Evolutionary conservation across 225 moss, liverwort and hornwort genomes (phyloP), one percentile per base, ranked within the genome.

Genomic region (Sphagnum contortum): DNA sequence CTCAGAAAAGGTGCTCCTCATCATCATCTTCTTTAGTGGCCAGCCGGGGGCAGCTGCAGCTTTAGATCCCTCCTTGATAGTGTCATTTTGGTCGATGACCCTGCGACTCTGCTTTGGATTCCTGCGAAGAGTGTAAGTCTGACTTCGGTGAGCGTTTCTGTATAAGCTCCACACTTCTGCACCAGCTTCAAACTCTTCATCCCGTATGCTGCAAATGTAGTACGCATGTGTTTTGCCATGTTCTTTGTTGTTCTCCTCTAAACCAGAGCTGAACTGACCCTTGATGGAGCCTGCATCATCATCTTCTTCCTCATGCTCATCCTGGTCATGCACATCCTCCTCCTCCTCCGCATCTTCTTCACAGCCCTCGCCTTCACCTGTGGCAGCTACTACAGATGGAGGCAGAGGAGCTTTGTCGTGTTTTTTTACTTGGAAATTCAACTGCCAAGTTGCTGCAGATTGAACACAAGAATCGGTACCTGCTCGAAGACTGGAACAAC

Each of bases 81-180:
- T 76, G 73, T 81, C 91, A 67, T 98, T 93, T 82, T 91, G 93
- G 82, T 98, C 98, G 49, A 93, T 91, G 65, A 98, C 87, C 69
- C 89, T 87, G 67, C 91, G 77, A 79, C 91, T 93, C 46, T 91
- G 83, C 77, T 93, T 98, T 2, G 98, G 98, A 73, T 93, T 93
- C 3, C 86, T 78, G 3, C 98, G 90, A 57, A 98, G 70, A 12
- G 69, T 82, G 59, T 98, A 98, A 29, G 29, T 29, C 48, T 81
- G 81, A 48, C 29, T 29, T 29, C 76, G 80, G 64, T 98, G 98
- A 45, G 73, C 73, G 66, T 93, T 89, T 75, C 89, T 98, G 63
- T 98, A 93, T 46, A 76, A 71, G 74, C 75, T 87, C 66, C 93
- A 76, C 69, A 72, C 76, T 67, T 89, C 89, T 7, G 85, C 87